Percentiles rank a stretch among this genome's conserved stretches.
Conservation (phyloP, 495 filamentous ascomycete species). For the Penicillium riverlandense region DNA sequence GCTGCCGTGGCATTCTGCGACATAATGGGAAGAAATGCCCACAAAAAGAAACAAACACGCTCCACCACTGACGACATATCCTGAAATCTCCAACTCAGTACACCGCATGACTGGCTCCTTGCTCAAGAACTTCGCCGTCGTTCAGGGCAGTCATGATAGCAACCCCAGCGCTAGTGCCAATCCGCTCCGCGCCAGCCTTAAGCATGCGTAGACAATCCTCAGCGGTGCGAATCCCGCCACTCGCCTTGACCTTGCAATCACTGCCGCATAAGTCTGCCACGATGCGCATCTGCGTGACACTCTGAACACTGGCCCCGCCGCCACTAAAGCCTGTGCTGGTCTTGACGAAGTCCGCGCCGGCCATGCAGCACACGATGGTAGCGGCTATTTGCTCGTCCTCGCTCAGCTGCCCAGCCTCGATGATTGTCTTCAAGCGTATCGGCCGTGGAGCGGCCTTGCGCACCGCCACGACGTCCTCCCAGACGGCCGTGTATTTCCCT, state of each 20-base stretch:
- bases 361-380: conserved; percentile 48
- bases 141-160: conserved; percentile 46
- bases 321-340: conserved; percentile 65
- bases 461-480: conserved; percentile 50
- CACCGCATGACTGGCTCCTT: conserved; percentile 9
- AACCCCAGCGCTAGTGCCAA: conserved; percentile 56
- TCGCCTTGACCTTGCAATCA: conserved; percentile 57
- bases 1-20: too few relatives aligned
- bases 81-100: conserved; percentile 2
- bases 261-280: conserved; percentile 29
- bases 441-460: conserved; percentile 42
- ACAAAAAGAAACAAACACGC: too few relatives aligned
- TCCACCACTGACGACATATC: too few relatives aligned
- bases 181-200: conserved; percentile 56
- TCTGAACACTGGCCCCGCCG: conserved; percentile 45
- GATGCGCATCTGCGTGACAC: conserved; percentile 52
- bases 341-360: conserved; percentile 61
- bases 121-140: conserved; percentile 16
- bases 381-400: conserved; percentile 51
- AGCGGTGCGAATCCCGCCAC: conserved; percentile 52
- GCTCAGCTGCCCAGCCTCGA: conserved; percentile 56
- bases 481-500: conserved; percentile 44
- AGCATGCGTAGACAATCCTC: conserved; percentile 50
- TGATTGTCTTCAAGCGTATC: conserved; percentile 53
- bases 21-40: too few relatives aligned